phyloP scores from a whole-genome alignment of 2,329 filamentous ascomycete species.

The Neonectria hederae region DNA sequence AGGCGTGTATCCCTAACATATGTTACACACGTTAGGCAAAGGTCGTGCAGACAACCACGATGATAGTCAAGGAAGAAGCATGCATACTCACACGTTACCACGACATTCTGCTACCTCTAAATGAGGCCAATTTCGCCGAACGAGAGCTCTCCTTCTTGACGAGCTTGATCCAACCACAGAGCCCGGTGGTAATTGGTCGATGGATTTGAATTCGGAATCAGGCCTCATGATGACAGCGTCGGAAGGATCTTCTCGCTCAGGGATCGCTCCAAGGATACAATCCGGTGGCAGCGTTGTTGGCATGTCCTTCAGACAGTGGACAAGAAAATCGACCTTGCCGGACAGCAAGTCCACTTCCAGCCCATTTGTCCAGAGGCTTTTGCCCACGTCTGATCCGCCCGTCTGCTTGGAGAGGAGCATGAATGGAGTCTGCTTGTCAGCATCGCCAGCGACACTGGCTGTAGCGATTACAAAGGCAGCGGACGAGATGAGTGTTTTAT shows the following conservation, averaged over 20 bases:
- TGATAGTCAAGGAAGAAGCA: neutral
- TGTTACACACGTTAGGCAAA: neutral
- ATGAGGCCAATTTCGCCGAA: neutral
- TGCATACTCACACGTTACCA: neutral
- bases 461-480: neutral
- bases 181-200: neutral
- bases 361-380: slow-evolving; percentile 1
- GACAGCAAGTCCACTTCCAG: neutral
- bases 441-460: neutral
- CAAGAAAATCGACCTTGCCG: neutral
- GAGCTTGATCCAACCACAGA: slow-evolving; percentile 1
- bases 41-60: neutral
- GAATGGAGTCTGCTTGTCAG: neutral
- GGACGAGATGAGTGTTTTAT: neutral
- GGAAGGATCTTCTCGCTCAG: neutral
- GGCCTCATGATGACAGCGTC: neutral
- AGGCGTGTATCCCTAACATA: neutral
- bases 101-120: neutral
- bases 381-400: neutral
- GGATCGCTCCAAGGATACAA: neutral
- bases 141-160: neutral
- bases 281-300: neutral
- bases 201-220: neutral
- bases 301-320: neutral
- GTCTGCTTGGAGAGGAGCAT: neutral